Evolutionary conservation across 1,139 yeast genomes (phyloP), one percentile per base, ranked within the genome.

Genomic region (Candida anutae): DNA sequence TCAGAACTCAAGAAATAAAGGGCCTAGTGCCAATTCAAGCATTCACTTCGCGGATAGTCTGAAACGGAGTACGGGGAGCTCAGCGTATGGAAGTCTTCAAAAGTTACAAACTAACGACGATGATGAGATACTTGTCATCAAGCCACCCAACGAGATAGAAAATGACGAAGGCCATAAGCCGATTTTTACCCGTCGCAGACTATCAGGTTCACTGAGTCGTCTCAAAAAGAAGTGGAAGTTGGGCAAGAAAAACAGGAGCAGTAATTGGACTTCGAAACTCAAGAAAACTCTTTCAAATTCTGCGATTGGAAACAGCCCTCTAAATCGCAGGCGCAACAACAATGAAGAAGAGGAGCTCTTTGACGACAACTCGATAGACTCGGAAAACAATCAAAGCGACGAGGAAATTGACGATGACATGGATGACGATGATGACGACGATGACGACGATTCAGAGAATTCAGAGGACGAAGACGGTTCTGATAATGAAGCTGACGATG

Each of bases 91-190:
- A 13, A 61, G 62, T 27, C 66, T 67, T 23, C 47, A 25, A 17
- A 21, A 24, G 14, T 8, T 17, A 10, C 19, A 22, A 6, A 8
- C 9, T 8, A 13, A 22, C 14, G 77, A 76, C 18, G 78, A 77
- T 21, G 95, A 88, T 2, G 95, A 94, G 8, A 87, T 93, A 1
- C 58, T 88, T 27, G 75, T 82, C 9, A 81, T 87, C 31, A 72
- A 73, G 39, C 77, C 94, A 2, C 96, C 95, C 2, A 72, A 76
- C 21, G 94, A 80, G 42, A 59, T 87, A 51, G 71, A 73, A 46
- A 42, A 57, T 14, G 38, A 39, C 12, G 61, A 53, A 13, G 45
- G 46, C 20, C 42, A 48, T 22, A 49, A 47, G 14, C 66, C 67
- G 2, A 64, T 64, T 17, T 63, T 42, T 33, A 61, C 62, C 15